Evolutionary conservation across 129 eudicot genomes (phyloP), one percentile per base, ranked within the genome.

Genomic region (Cynara cardunculus): DNA sequence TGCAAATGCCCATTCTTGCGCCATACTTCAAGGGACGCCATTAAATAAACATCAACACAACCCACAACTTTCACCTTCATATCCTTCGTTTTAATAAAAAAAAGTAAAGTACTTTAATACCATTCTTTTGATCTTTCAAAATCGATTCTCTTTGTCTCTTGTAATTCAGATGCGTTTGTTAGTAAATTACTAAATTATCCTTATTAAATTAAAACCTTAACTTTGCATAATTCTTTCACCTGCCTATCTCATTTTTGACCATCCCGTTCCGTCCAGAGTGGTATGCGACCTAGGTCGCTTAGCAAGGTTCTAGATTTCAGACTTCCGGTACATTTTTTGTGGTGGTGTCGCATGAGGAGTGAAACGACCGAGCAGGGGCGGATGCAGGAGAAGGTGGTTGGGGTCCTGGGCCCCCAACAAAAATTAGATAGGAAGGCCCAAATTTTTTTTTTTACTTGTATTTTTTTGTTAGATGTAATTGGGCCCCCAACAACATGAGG

Each of bases 11-110:
- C 14, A 14, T 73, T 66, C 75, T 83, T 83, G 71, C 75, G 86
- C 83, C 86, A 62, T 72, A 78, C 70, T 62, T 83, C 70, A 78
- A 44, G 86, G 79, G 75, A 65, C 13, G 72, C 32, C 75, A 76
- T 69, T 24, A 44, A 64, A 37, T 22, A 39, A 65, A 18, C 1
- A 21, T 70, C n/a, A 28, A 13, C 9, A 16, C n/a, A 18, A 21
- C 62, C 16, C 19, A 49, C 19, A 16, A 16, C 19, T 16, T 49
- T 49, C 2, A 49, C 7, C 16, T 49, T 49, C 3, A 49, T 49
- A 49, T 49, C 19, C 5, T 49, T 49, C 22, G 16, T 0, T 49
- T 49, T 49, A 16, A 49, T 49, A 3, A 16, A 49, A 3, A 4
- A 1, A 46, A 46, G 2, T 8, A 39, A n/a, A n/a, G n/a, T n/a